Base-by-base conservation (phyloP, 345 rosid species). In the Rhizophora mangle region DNA sequence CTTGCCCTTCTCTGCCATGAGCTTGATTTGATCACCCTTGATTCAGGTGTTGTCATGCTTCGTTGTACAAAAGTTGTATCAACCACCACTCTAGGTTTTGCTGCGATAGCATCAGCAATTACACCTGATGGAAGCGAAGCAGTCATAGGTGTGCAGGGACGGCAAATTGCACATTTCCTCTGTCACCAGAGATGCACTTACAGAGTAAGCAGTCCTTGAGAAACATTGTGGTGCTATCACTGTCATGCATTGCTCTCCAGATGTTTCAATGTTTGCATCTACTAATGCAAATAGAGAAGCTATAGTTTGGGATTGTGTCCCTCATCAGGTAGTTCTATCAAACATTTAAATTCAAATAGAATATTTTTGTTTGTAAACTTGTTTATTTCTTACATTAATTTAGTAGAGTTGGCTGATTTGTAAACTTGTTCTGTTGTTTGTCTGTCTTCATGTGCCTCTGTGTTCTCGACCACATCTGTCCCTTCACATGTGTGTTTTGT, bases 121-220 rank as follows among this genome's bases (percentile, higher is more conserved):
- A 71, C 93, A 73, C 98, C 97, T 60, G 90, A 94, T 84, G 98
- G 97, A 80, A 81, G 70, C 13, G 98, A 94, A 89, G 96, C 92
- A 71, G 79, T 94, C 43, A 72, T 94, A 60, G 98, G 98, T 15
- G 85, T 86, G 34, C 85, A 91, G 72, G 24, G 90, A 91, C 15
- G 97, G 98, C 52, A 94, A 89, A 78, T 79, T 94, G 79, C 95
- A 74, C 71, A 55, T 91, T 62, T 94, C 87, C 75, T 82, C 90
- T 58, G 63, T 89, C 13, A 72, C 53, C 0, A 96, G 96, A 7
- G 96, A 89, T 75, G 80, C 93, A 1, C 88, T 94, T 65, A 72
- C 76, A 0, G 96, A 91, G 80, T 92, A 87, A 68, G 87, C 88
- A 68, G 88, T 91, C 62, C 88, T 89, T 58, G 96, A 89, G 86